phyloP scores from a whole-genome alignment of 1,284 basidiomycete genomes.

The Rhodotorula glutinis region DNA sequence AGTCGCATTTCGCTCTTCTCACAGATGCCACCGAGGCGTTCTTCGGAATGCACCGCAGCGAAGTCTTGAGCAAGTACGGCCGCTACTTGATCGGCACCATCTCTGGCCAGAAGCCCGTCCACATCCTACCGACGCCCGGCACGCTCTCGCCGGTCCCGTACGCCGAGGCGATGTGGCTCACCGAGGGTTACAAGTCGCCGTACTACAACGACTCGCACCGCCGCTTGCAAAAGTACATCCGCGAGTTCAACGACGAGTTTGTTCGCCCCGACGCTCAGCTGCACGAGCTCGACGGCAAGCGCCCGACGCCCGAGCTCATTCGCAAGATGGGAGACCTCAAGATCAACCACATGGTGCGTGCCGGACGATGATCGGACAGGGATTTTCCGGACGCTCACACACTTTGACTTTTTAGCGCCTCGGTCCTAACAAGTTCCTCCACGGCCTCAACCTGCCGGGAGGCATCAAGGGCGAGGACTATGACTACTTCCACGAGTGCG shows the following conservation, averaged over 20 bases:
- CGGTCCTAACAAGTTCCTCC: constrained; percentile 71
- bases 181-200: constrained; percentile 71
- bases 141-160: constrained; percentile 64
- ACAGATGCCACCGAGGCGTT: constrained; percentile 77
- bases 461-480: constrained; percentile 86
- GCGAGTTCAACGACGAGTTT: constrained; percentile 43
- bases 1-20: no score
- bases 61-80: constrained; percentile 62
- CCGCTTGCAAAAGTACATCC: constrained; percentile 48
- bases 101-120: constrained; percentile 59
- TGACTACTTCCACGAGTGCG: constrained; percentile 74
- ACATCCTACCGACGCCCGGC: constrained; percentile 60
- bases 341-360: constrained; percentile 68
- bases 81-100: constrained; percentile 50
- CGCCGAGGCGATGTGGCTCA: constrained; percentile 78
- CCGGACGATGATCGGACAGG: neutral
- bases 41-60: constrained; percentile 75
- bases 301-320: constrained; percentile 46
- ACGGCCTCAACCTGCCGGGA: constrained; percentile 70
- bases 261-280: constrained; percentile 43
- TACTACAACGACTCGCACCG: constrained; percentile 62
- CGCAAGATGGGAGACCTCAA: constrained; percentile 55
- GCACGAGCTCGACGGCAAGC: constrained; percentile 44
- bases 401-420: constrained; percentile 54
- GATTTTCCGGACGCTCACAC: neutral